Base-by-base conservation (phyloP, 208 protist species). In the Phytomonas francai region DNA sequence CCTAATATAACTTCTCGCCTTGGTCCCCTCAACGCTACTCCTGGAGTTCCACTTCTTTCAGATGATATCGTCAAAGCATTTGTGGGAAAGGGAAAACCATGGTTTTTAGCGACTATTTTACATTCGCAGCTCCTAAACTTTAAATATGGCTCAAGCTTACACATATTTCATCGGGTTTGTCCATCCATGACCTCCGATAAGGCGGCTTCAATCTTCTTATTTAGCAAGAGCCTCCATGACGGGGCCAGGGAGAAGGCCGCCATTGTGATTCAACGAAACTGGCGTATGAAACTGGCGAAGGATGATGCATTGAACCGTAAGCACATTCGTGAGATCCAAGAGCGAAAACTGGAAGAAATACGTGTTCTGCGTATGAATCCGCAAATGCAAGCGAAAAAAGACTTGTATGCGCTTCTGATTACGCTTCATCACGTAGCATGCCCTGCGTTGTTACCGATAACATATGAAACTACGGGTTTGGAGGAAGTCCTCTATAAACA, bases 261-360 rank as follows among this genome's bases (percentile, higher is more conserved):
- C 12, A 62, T 90, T 11, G 30, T 96, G 57, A 89, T 96, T 72
- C 87, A 96, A 67, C 79, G 87, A 30, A 93, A 89, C 72, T 93
- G 87, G 86, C 80, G 84, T 31, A 77, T 69, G 0, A 67, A 79
- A 54, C 28, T 86, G 54, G 87, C 80, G n/a, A 79, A 76, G 64
- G 39, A 58, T 16, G 74, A 76, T 57, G 87, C 77, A 1, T 56
- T 68, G 28, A 61, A 63, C 27, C 74, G 78, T 28, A 63, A 71
- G 7, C 68, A 64, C 28, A 77, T 80, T 64, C 84, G 80, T 25
- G 62, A 84, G 64, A 59, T 87, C 39, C 69, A 81, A 36, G 82
- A 96, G 57, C 84, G 82, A 27, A 81, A 82, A 42, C 76, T 93
- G 9, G 87, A 93, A 67, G 87, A 96, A 61, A 91, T 96, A 33